Evolutionary conservation across 768 basidiomycete genomes (phyloP).

Genomic region (Macrolepiota albuminosa): DNA sequence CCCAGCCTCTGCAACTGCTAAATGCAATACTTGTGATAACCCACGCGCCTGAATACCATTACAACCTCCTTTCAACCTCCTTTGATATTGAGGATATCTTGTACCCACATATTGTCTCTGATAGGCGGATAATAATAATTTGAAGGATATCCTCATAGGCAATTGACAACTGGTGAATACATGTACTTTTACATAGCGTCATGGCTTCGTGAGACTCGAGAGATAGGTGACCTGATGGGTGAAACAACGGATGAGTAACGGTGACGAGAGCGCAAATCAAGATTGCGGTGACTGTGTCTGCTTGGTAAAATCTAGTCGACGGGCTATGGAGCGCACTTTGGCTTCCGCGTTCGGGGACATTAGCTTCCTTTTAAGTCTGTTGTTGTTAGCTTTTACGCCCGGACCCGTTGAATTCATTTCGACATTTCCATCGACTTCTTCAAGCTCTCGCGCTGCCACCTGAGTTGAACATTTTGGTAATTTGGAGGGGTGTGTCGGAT

Average conservation of each 20-base stretch:
- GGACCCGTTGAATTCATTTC: slow-evolving; percentile 46
- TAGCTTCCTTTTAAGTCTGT: slow-evolving; percentile 67
- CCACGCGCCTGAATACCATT: slow-evolving; percentile 21
- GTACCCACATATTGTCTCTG: background rate
- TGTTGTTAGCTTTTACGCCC: slow-evolving; percentile 49
- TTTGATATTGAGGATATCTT: background rate
- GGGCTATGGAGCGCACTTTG: slow-evolving; percentile 54
- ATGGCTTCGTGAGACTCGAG: background rate
- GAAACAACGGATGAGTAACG: background rate
- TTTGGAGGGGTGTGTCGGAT: slow-evolving; percentile 84
- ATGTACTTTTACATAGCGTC: slow-evolving; percentile 1
- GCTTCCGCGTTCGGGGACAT: slow-evolving; percentile 50
- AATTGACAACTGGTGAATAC: background rate
- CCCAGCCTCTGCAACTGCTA: slow-evolving; percentile 32
- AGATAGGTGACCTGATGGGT: background rate
- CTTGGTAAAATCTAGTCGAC: slow-evolving; percentile 69
- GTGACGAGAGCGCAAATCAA: background rate
- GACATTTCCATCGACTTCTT: slow-evolving; percentile 76
- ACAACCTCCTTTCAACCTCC: background rate
- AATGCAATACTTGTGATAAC: slow-evolving; percentile 44
- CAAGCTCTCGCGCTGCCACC: slow-evolving; percentile 50
- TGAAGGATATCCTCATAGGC: background rate
- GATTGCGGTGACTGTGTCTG: slow-evolving; percentile 30
- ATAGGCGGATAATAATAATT: background rate
- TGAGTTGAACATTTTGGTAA: slow-evolving; percentile 70